phyloP scores from a whole-genome alignment of 73 alveolate genomes.

The Tetrahymena elliotti region DNA sequence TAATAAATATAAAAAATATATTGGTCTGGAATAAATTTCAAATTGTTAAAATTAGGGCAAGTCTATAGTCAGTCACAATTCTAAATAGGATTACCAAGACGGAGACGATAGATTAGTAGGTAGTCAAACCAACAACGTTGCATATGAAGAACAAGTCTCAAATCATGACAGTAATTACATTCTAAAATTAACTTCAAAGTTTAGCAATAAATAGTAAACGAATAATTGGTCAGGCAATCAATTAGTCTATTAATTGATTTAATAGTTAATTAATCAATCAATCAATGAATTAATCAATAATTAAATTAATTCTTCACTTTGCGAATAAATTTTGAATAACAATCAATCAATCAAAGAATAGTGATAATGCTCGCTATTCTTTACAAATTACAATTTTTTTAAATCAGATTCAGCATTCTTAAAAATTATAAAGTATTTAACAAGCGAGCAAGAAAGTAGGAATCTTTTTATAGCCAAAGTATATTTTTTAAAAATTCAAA shows the following conservation, averaged over 20 bases:
- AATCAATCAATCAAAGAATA: no score
- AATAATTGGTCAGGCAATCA: not conserved
- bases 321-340: not conserved
- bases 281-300: not conserved
- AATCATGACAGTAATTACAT: not conserved
- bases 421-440: not conserved
- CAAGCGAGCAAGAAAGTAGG: not conserved
- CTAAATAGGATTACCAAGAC: not conserved
- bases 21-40: not conserved
- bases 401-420: not conserved
- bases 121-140: not conserved
- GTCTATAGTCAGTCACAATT: not conserved
- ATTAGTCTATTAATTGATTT: not conserved
- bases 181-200: not conserved
- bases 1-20: no score
- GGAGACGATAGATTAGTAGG: not conserved
- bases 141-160: not conserved
- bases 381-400: not conserved
- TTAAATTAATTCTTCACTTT: not conserved
- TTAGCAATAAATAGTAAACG: no score
- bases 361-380: not conserved
- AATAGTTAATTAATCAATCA: not conserved
- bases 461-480: no score
- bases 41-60: not conserved
- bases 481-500: not conserved